Conservation (phyloP, 805 yeast genomes). For the Pichia phayaonensis region DNA sequence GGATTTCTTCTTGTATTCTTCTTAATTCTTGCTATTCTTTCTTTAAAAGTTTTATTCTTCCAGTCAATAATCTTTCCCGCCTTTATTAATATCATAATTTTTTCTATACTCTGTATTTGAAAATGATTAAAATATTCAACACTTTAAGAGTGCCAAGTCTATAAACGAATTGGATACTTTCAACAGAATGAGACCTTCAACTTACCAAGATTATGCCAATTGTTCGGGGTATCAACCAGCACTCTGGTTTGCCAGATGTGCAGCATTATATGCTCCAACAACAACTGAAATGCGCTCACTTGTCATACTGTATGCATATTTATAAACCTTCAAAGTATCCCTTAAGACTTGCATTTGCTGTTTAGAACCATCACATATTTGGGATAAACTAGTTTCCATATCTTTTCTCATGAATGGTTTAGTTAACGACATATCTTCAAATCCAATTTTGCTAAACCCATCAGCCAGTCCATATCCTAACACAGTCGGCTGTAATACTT, state of each 20-base stretch:
- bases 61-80: no score
- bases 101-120: no score
- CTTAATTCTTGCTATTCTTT: no score
- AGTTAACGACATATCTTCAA: constrained; percentile 65
- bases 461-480: constrained; percentile 83
- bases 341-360: constrained; percentile 46
- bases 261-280: constrained; percentile 2
- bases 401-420: constrained; percentile 82
- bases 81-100: no score
- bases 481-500: constrained; percentile 62
- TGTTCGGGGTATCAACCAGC: not conserved
- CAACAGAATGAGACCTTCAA: no score
- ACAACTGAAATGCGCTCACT: not conserved
- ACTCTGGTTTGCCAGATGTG: not conserved
- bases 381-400: constrained; percentile 58
- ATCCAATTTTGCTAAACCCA: constrained; percentile 75
- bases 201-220: no score
- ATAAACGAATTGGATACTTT: no score
- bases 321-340: constrained; percentile 49
- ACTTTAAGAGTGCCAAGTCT: no score
- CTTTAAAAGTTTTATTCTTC: no score
- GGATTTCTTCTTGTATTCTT: no score
- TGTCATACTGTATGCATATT: constrained; percentile 44
- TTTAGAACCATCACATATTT: constrained; percentile 59
- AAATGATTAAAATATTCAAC: no score